Base-by-base conservation (phyloP, 371 early-diverging fungal species). In the Mucor velutinosus region DNA sequence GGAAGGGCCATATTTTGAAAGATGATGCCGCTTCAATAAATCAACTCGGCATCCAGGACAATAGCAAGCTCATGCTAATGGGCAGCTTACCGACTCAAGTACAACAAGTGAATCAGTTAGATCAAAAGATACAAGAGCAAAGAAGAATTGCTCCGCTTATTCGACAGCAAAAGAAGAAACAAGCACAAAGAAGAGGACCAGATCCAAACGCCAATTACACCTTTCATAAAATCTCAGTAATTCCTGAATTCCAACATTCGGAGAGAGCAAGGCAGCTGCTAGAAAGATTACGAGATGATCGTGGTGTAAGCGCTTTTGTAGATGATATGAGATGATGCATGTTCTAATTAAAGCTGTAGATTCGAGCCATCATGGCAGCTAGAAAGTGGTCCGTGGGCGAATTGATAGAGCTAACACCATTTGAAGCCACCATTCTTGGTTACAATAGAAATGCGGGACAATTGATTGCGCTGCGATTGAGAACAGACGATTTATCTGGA, bases 371-470 rank as follows among this genome's bases (percentile, higher is more conserved):
- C 49, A 95, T 97, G 96, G 65, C 79, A 33, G 73, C 85, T 55
- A 80, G 90, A 61, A 70, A 82, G 70, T 97, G 94, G 92, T 75
- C 76, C n/a, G 95, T 97, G 0, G 91, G 92, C 0, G 80, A 78
- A 23, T 68, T 97, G 69, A 91, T 81, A 0, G 96, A 97, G 72
- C 76, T 96, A 60, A 92, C 93, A 32, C 95, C 97, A 0, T 77
- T 77, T 21, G 94, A 96, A 60, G 76, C 77, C 27, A 74, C 90
- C 5, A 92, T 97, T 35, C 79, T 97, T 30, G 97, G 97, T 7
- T 95, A 91, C 75, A 97, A 97, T 76, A 77, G 87, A 30, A 96
- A 95, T 80, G 83, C 82, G 56, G 97, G 97, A 14, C 81, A 92
- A 58, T 73, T 86, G 27, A 95, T 97, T 65, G 91, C 96, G 0